Conservation (phyloP, 2,329 filamentous ascomycete species). For the Tricladium varicosporioides region DNA sequence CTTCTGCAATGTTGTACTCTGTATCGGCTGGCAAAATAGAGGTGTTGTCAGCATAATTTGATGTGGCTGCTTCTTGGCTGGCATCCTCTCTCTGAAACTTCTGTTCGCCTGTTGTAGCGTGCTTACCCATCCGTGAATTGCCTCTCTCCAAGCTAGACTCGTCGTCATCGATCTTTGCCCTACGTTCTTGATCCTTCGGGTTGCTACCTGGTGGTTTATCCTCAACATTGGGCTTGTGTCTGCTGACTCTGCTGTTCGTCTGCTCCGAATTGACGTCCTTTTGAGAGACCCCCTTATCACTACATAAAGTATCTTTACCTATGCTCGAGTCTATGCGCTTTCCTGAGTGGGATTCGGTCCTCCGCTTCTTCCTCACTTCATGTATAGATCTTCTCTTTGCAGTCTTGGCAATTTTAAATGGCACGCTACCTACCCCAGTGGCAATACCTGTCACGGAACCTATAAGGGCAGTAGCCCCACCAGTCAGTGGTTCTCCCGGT, state of each 20-base stretch:
- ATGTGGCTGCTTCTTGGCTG: constrained; percentile 3
- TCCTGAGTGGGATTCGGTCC: constrained; percentile 16
- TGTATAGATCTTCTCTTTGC: constrained; percentile 53
- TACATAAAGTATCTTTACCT: constrained; percentile 4
- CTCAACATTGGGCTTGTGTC: too few species aligned
- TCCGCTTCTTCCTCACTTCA: constrained; percentile 41
- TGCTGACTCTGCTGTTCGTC: too few species aligned
- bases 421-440: constrained; percentile 62
- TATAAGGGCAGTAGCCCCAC: constrained; percentile 60
- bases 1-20: constrained; percentile 21
- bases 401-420: constrained; percentile 57
- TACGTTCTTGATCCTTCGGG: too few species aligned
- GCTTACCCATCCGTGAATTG: constrained; percentile 15
- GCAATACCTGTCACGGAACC: constrained; percentile 57
- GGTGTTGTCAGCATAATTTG: constrained; percentile 14
- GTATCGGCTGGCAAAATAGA: constrained; percentile 25
- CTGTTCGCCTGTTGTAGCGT: constrained; percentile 18
- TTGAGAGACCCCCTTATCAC: too few species aligned
- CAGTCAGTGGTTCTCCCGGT: constrained; percentile 70
- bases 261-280: too few species aligned
- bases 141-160: too few species aligned
- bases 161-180: too few species aligned
- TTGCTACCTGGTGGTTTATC: too few species aligned
- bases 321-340: not conserved
- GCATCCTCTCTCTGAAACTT: constrained; percentile 8